Conservation (phyloP, 257 asterid species). For the Solanum okadae region DNA sequence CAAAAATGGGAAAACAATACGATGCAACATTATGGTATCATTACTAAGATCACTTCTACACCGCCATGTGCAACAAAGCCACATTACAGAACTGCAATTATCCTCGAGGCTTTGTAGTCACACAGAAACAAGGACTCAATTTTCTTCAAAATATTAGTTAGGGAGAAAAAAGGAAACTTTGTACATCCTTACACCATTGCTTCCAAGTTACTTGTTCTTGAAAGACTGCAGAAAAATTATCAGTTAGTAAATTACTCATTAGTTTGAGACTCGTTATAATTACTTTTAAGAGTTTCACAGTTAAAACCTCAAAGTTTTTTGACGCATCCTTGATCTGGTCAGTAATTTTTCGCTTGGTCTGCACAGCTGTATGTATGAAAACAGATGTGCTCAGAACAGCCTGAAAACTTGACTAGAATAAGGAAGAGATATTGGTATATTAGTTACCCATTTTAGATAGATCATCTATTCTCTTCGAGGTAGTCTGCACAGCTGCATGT, state of each 20-base stretch:
- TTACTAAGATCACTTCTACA: background rate
- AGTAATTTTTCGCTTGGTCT: slow-evolving; percentile 44
- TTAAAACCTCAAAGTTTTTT: slow-evolving; percentile 35
- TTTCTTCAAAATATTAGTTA: background rate
- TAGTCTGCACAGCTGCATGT: slow-evolving; percentile 46
- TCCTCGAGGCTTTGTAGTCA: background rate
- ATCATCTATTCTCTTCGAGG: slow-evolving; percentile 23
- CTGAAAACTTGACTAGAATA: background rate
- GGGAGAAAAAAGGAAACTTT: background rate
- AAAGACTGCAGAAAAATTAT: background rate
- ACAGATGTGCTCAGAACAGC: background rate
- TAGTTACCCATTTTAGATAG: slow-evolving; percentile 37
- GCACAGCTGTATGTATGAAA: slow-evolving; percentile 37
- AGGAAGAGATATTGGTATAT: background rate
- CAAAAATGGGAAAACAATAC: background rate
- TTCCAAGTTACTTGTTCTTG: background rate
- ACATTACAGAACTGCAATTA: background rate
- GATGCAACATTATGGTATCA: background rate
- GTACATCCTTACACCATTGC: background rate
- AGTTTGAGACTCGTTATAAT: background rate
- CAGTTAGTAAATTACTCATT: background rate
- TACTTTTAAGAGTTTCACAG: background rate
- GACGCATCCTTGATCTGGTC: slow-evolving; percentile 52
- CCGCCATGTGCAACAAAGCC: background rate
- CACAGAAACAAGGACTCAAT: background rate